Evolutionary conservation across 1,284 basidiomycete species (phyloP).

Genomic region (Irpex sp.): DNA sequence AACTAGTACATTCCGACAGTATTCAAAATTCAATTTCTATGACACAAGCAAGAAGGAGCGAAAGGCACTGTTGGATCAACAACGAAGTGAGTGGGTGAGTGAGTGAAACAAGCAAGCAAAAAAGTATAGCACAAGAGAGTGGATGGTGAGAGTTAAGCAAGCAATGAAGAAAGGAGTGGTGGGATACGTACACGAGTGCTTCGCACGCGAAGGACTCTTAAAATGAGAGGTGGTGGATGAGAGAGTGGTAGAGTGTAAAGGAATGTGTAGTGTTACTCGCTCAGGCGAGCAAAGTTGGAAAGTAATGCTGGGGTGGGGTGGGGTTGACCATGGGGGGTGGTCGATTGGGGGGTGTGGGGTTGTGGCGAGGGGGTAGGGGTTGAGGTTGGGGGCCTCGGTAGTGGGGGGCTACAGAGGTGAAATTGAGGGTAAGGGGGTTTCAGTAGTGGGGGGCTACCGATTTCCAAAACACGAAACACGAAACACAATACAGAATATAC

Average conservation of each 20-base stretch:
- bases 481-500: background rate
- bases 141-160: background rate
- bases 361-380: background rate
- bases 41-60: too few species aligned
- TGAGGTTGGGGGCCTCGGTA: background rate
- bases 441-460: slow-evolving; percentile 1
- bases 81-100: background rate
- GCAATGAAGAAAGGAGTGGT: background rate
- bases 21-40: too few species aligned
- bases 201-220: slow-evolving; percentile 1
- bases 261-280: slow-evolving; percentile 1
- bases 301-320: background rate
- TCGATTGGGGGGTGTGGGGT: background rate
- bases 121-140: background rate
- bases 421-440: background rate
- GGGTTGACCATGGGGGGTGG: background rate
- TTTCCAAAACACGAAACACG: too few species aligned
- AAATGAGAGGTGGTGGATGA: background rate
- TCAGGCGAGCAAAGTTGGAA: background rate
- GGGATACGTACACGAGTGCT: background rate
- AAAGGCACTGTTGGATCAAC: background rate
- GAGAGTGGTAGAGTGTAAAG: background rate
- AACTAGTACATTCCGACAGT: too few species aligned
- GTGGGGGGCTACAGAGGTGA: background rate
- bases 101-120: background rate